Base-by-base conservation (phyloP, 2,329 filamentous ascomycete genomes). In the Penicillium fuscoglaucum region DNA sequence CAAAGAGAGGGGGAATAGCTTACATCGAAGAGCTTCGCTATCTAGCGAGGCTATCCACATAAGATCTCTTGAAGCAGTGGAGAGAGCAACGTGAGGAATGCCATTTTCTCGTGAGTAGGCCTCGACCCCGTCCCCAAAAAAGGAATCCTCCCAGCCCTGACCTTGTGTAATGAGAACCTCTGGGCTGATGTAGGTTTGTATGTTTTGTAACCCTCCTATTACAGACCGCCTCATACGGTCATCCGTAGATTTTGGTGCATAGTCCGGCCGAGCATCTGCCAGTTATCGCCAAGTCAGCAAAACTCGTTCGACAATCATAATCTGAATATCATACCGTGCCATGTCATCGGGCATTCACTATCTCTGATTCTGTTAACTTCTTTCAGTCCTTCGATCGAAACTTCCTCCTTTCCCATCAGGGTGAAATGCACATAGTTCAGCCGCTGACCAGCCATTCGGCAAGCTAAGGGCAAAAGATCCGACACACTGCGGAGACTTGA, bases 31-130 rank as follows among this genome's bases (percentile, higher is more conserved):
- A 31, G 91, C 87, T 19, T 81, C 78, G 59, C 88, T 85, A 69
- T 96, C 91, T 13, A 98, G 80, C 61, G 87, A 86, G 0, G 90
- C 85, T 41, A 96, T 80, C 91, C 93, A 98, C 62, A 84, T 82
- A 39, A 85, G 82, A 54, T 88, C 84, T 28, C 82, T 81, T 1
- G 83, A 80, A 54, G 84, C 80, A 39, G 80, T 78, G 0, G 93
- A 90, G 24, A 98, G 79, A 70, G 91, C 87, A 53, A 98, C 89
- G 17, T 96, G 74, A 1, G 91, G 79, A n/a, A 83, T 80, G 1
- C 76, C 76, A 10, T 84, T 76, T 7, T 75, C 75, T 2, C 76
- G 74, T 0, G 85, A 77, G 66, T 87, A 85, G 15, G 79, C 75
- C 43, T 83, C 81, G 33, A 91, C 76, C 0, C 83, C 87, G 13